phyloP scores from a whole-genome alignment of 2,329 filamentous ascomycete genomes.

The Fusarium begoniae region DNA sequence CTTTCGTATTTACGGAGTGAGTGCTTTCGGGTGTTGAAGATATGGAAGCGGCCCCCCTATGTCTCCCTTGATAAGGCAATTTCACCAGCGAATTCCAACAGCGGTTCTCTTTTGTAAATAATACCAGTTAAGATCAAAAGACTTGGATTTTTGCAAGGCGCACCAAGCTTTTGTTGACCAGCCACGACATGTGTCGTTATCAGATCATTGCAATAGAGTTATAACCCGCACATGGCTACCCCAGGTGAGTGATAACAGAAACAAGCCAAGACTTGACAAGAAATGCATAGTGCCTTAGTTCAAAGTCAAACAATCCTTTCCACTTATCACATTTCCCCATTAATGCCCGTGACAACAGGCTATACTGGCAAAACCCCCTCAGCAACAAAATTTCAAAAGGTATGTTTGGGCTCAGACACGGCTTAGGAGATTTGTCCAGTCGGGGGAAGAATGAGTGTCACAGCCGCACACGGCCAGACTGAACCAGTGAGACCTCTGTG shows the following conservation, averaged over 20 bases:
- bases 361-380: not conserved
- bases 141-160: not conserved
- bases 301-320: not conserved
- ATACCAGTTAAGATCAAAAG: not conserved
- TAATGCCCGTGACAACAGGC: not conserved
- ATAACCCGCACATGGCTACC: not conserved
- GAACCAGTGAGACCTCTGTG: not conserved
- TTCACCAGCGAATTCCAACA: not conserved
- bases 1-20: not conserved
- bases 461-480: not conserved
- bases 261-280: not conserved
- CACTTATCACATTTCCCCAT: not conserved
- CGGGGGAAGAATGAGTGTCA: not conserved
- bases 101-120: not conserved
- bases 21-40: not conserved
- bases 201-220: not conserved
- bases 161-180: not conserved
- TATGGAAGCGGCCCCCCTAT: not conserved
- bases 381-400: not conserved
- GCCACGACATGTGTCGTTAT: not conserved
- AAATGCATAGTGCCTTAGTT: not conserved
- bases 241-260: not conserved
- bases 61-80: slow-evolving; percentile 1
- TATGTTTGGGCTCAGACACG: not conserved
- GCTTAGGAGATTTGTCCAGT: not conserved